Percentiles rank a stretch among this genome's conserved stretches.
Evolutionary conservation across 1,284 basidiomycete species (phyloP).

Genomic region (Vanrija humicola): DNA sequence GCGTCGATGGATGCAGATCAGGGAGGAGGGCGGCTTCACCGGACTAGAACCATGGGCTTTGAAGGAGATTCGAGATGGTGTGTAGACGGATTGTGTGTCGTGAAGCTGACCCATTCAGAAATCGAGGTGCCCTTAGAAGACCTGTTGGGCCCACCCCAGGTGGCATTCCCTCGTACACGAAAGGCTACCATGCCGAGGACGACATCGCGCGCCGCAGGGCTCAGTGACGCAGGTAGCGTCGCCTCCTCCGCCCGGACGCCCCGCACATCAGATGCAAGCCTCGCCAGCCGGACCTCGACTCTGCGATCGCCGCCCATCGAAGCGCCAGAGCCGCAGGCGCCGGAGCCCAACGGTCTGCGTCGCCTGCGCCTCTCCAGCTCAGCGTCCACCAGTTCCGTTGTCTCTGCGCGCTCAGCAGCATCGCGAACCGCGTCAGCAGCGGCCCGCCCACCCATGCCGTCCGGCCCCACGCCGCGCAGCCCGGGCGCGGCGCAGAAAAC

Average conservation of each 20-base stretch:
- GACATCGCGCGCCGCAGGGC: constrained; percentile 11
- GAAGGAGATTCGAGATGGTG: constrained; percentile 80
- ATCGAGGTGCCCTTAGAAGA: constrained; percentile 74
- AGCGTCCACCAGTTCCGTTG: constrained; percentile 25
- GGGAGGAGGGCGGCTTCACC: constrained; percentile 75
- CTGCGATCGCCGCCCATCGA: not conserved
- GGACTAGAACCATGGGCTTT: constrained; percentile 75
- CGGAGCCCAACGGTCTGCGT: constrained; percentile 27
- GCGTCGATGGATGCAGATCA: constrained; percentile 65
- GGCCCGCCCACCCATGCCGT: constrained; percentile 1
- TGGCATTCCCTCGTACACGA: constrained; percentile 8
- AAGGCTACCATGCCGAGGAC: constrained; percentile 18
- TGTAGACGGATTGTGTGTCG: constrained; percentile 30
- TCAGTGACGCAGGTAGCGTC: constrained; percentile 11
- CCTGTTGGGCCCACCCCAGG: constrained; percentile 49
- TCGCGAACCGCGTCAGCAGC: constrained; percentile 1
- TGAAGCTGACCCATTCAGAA: constrained; percentile 53
- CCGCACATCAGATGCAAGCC: not conserved
- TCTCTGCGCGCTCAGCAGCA: constrained; percentile 5
- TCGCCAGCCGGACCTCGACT: not conserved
- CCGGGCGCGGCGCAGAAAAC: constrained; percentile 30
- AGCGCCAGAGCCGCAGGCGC: constrained; percentile 5
- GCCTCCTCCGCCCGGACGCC: not conserved
- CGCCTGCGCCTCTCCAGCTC: constrained; percentile 32
- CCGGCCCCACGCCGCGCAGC: constrained; percentile 25